Percentiles rank a stretch among this genome's conserved stretches.
Evolutionary conservation across 2,329 filamentous ascomycete genomes (phyloP).

Genomic region (Hypoxylon sp.): DNA sequence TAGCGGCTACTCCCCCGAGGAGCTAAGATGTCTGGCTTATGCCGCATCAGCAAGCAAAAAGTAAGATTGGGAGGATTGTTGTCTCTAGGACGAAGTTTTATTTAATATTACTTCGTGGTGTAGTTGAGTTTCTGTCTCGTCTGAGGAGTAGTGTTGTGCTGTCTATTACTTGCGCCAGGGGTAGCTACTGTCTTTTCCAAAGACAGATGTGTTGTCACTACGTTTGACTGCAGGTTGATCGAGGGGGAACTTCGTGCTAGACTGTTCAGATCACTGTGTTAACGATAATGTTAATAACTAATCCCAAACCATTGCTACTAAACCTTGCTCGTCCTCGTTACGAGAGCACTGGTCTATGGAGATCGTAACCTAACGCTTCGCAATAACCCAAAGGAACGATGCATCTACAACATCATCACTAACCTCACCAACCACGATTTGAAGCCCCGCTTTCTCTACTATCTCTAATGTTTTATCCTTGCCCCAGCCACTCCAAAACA

Average conservation of each 20-base stretch:
- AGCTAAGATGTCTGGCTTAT: slow-evolving; percentile 24
- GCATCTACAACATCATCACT: slow-evolving; percentile 53
- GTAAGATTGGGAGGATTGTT: neutral
- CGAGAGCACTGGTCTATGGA: neutral
- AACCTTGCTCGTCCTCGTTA: neutral
- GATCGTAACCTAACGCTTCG: slow-evolving; percentile 39
- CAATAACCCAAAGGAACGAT: slow-evolving; percentile 60
- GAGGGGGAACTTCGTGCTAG: neutral
- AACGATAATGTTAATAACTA: neutral
- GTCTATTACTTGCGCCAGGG: neutral
- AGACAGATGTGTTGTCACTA: neutral
- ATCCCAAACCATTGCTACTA: neutral
- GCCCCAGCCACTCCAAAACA: slow-evolving; percentile 62
- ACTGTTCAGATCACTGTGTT: neutral
- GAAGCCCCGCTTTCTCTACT: slow-evolving; percentile 46
- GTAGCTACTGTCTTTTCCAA: neutral
- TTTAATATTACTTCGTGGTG: neutral
- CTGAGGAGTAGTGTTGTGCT: neutral
- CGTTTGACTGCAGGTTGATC: neutral
- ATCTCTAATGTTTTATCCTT: slow-evolving; percentile 53
- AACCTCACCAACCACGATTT: slow-evolving; percentile 26
- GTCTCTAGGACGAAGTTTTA: neutral
- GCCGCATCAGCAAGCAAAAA: too few relatives aligned
- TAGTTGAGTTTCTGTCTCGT: neutral
- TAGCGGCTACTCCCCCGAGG: slow-evolving; percentile 33